Conservation (phyloP, 2,329 filamentous ascomycete genomes). For the Paracorniculantispora psalliotae region DNA sequence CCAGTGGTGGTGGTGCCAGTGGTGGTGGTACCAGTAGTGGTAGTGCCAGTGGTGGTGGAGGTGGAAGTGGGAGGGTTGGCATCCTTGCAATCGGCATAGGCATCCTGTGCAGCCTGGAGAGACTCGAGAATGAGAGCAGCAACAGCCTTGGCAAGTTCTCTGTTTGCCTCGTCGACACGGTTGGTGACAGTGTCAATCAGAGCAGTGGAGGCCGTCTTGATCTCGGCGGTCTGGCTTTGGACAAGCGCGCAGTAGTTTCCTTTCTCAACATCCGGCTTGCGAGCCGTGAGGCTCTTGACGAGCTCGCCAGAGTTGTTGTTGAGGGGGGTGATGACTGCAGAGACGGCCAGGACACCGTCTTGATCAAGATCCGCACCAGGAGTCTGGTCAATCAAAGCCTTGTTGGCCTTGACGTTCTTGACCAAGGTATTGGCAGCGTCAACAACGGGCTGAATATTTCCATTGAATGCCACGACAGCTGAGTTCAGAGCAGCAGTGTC, state of each 20-base stretch:
- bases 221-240: background rate
- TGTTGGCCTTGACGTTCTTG: background rate
- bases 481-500: background rate
- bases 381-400: background rate
- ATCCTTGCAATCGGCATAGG: slow-evolving; percentile 1
- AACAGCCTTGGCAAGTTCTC: background rate
- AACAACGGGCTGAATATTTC: background rate
- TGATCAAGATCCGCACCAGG: background rate
- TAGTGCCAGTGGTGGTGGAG: background rate
- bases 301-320: background rate
- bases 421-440: background rate
- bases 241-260: background rate
- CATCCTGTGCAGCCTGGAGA: background rate
- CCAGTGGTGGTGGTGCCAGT: background rate
- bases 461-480: background rate
- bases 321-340: background rate
- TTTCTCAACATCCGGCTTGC: background rate
- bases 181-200: slow-evolving; percentile 6
- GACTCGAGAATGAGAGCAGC: background rate
- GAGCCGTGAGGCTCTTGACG: background rate
- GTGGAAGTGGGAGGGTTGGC: background rate
- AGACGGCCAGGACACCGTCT: background rate
- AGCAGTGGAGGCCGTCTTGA: background rate
- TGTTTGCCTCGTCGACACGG: background rate
- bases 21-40: background rate